Evolutionary conservation across 495 filamentous ascomycete species (phyloP).

Genomic region (Alectoria sarmentosa): DNA sequence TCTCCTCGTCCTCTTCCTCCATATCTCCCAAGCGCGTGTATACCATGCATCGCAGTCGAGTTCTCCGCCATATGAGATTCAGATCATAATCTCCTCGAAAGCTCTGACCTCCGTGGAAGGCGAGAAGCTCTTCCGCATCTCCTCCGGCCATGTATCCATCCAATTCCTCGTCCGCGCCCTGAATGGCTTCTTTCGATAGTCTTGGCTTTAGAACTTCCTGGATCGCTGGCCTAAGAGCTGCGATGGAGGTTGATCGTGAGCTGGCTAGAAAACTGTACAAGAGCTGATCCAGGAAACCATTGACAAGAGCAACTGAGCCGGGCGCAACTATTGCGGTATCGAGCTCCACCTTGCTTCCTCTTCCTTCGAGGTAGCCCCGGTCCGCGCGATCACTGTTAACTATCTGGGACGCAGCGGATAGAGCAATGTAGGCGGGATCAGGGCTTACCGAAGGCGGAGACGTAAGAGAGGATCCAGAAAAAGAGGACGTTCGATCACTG

Average conservation of each 20-base stretch:
- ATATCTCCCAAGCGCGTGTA: slow-evolving; percentile 94
- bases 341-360: slow-evolving; percentile 55
- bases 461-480: slow-evolving; percentile 42
- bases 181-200: slow-evolving; percentile 80
- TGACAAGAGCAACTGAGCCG: slow-evolving; percentile 70
- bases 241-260: slow-evolving; percentile 75
- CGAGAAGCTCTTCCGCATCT: slow-evolving; percentile 57
- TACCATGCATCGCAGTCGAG: slow-evolving; percentile 91
- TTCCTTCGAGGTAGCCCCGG: slow-evolving; percentile 60
- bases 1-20: slow-evolving; percentile 95
- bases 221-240: slow-evolving; percentile 72
- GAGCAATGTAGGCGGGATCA: slow-evolving; percentile 79
- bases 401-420: slow-evolving; percentile 84
- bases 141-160: slow-evolving; percentile 75
- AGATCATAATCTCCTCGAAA: slow-evolving; percentile 67
- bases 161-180: slow-evolving; percentile 84
- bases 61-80: slow-evolving; percentile 83
- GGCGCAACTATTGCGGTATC: slow-evolving; percentile 66
- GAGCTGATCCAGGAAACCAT: slow-evolving; percentile 89
- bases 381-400: slow-evolving; percentile 81
- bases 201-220: slow-evolving; percentile 81
- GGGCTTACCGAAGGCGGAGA: slow-evolving; percentile 66
- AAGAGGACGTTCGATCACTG: slow-evolving; percentile 29
- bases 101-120: slow-evolving; percentile 46
- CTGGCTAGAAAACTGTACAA: slow-evolving; percentile 78